Conservation (phyloP, 352 stramenopile species). For the Globisporangium emineosum region DNA sequence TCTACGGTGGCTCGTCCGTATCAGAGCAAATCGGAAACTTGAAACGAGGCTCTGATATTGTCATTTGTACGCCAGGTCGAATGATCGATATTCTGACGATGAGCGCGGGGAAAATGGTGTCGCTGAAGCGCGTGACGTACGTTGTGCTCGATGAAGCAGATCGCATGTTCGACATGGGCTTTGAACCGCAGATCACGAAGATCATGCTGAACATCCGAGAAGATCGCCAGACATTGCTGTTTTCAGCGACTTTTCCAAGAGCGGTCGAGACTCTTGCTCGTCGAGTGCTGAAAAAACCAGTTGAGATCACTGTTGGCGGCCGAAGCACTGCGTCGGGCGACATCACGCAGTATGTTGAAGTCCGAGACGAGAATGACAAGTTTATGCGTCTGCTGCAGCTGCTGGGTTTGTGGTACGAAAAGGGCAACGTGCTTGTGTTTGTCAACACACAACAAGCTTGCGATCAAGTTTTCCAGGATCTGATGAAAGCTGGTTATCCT, state of each 20-base stretch:
- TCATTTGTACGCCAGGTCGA: slow-evolving; percentile 97
- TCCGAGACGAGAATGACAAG: slow-evolving; percentile 98
- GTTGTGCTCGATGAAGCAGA: slow-evolving; percentile 99
- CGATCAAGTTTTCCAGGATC: slow-evolving; percentile 96
- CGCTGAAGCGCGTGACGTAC: slow-evolving; percentile 95
- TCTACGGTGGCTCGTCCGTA: slow-evolving; percentile 94
- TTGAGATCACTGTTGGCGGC: slow-evolving; percentile 97
- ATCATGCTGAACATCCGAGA: slow-evolving; percentile 92
- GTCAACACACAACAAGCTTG: slow-evolving; percentile 98
- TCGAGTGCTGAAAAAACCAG: slow-evolving; percentile 91
- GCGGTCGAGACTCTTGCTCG: slow-evolving; percentile 88
- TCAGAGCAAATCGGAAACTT: slow-evolving; percentile 99
- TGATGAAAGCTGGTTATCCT: slow-evolving; percentile 95
- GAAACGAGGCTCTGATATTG: slow-evolving; percentile 97
- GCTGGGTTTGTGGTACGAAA: slow-evolving; percentile 95
- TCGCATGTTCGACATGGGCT: slow-evolving; percentile 99
- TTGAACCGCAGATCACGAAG: slow-evolving; percentile 98
- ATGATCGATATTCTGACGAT: slow-evolving; percentile 99
- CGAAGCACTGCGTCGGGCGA: slow-evolving; percentile 95
- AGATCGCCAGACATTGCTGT: slow-evolving; percentile 94
- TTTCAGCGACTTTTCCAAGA: slow-evolving; percentile 98
- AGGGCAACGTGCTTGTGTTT: slow-evolving; percentile 98
- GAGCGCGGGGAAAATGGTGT: slow-evolving; percentile 96
- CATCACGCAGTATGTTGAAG: slow-evolving; percentile 98
- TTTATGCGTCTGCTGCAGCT: slow-evolving; percentile 98